These are phyloP conservation scores for Tylopilus sp. DNA, from an alignment of 768 basidiomycete species.

Conservation along the genomic window DNA sequence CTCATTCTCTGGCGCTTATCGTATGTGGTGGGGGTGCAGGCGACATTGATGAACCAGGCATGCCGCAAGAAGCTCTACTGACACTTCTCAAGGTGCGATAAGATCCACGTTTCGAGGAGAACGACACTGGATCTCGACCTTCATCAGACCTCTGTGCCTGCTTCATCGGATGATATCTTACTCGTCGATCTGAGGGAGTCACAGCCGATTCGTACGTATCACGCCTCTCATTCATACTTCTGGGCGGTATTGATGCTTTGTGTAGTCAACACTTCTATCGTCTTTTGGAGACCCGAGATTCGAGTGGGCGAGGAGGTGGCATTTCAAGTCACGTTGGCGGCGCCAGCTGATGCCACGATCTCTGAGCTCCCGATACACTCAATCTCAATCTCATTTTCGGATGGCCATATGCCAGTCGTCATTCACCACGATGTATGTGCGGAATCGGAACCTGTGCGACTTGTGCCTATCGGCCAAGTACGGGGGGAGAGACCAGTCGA, in stretches of 20 bases:
- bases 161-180: conserved; percentile 51
- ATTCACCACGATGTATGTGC: conserved; percentile 42
- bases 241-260: conserved; percentile 2
- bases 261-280: conserved; percentile 59
- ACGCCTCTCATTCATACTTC: background rate
- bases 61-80: conserved; percentile 68
- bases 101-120: background rate
- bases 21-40: conserved; percentile 28
- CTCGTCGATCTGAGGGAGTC: conserved; percentile 61
- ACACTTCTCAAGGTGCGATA: conserved; percentile 62
- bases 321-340: conserved; percentile 70
- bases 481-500: conserved; percentile 32
- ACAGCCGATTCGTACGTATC: conserved; percentile 56
- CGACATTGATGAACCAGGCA: conserved; percentile 44
- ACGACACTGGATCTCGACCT: background rate
- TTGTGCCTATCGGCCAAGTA: conserved; percentile 45
- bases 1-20: background rate
- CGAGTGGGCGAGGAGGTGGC: conserved; percentile 58
- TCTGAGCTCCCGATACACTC: conserved; percentile 59
- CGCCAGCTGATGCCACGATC: conserved; percentile 47
- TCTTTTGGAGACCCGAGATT: conserved; percentile 70
- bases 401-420: conserved; percentile 44
- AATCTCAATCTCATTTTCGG: conserved; percentile 58
- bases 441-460: conserved; percentile 13
- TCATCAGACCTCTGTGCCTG: conserved; percentile 68